Conservation (phyloP, 2,329 filamentous ascomycete genomes). For the Aspergillus sp. region DNA sequence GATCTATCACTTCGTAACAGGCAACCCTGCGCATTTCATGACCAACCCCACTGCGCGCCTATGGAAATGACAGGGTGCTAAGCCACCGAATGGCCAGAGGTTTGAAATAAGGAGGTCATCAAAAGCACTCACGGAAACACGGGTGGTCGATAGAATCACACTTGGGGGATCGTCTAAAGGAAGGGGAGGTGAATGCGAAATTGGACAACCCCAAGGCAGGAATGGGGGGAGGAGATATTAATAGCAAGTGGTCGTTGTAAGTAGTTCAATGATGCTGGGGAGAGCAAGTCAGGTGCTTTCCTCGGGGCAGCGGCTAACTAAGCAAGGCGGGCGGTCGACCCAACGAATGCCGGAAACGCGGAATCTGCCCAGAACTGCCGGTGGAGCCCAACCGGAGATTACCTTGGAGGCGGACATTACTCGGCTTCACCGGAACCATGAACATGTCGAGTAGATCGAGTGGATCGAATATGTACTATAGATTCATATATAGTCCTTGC, state of each 20-base stretch:
- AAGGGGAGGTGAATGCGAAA: background rate
- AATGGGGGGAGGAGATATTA: background rate
- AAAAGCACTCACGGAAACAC: conserved; percentile 15
- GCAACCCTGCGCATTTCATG: conserved; percentile 8
- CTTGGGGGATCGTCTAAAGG: background rate
- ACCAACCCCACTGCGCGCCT: conserved; percentile 17
- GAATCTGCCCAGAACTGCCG: background rate
- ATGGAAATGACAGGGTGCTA: conserved; percentile 10
- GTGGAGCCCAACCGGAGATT: background rate
- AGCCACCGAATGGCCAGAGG: conserved; percentile 3
- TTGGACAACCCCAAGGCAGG: background rate
- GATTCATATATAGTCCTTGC: too few relatives aligned
- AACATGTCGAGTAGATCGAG: too few relatives aligned
- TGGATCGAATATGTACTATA: too few relatives aligned
- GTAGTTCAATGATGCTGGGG: background rate
- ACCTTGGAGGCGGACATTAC: too few relatives aligned
- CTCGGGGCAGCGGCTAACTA: background rate
- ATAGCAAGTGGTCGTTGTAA: background rate
- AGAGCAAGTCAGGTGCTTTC: background rate
- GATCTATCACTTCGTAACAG: conserved; percentile 6
- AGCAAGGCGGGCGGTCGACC: background rate
- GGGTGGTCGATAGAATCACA: background rate
- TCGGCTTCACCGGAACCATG: too few relatives aligned
- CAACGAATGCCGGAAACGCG: background rate
- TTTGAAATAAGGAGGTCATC: background rate